Base-by-base conservation (phyloP, 176 grass and related monocot species). In the Oryza coarctata region DNA sequence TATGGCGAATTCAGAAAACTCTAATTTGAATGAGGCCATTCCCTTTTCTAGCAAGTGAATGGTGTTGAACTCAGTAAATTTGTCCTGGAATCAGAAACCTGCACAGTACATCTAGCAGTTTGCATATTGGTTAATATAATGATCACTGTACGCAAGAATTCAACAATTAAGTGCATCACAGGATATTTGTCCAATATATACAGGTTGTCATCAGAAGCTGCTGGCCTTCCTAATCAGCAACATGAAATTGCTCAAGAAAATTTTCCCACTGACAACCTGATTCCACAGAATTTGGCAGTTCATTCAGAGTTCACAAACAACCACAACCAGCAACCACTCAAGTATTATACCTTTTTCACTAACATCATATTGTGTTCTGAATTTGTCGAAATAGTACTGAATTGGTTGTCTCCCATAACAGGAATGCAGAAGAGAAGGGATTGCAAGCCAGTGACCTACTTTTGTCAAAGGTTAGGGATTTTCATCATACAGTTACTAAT, bases 341-440 rank as follows among this genome's bases (percentile, higher is more conserved):
- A 72, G 92, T 94, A 86, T 4, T n/a, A 26, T 72, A 80, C 7
- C 52, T 78, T 45, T 28, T 55, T 66, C 63, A 62, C 44, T 66
- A 52, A 47, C 38, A 57, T 68, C 78, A 61, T 28, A 29, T 68
- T 86, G 34, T 79, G 2, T 9, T 63, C 6, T 70, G 71, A 15
- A 69, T 69, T 83, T 58, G 7, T 80, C 50, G 33, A 52, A 75
- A 25, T 18, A 31, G 41, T 78, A 65, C 32, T 88, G 77, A 87
- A 55, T 34, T 81, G 18, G 72, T 75, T 34, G 0, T 33, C 81
- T 77, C 4, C 58, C 45, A 35, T 78, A 22, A 57, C 77, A 94
- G 92, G 86, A 91, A 87, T 79, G 92, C 89, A 71, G 92, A 84
- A 61, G 92, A 94, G 77, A 91, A 84, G 71, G 84, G 86, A 49